Evolutionary conservation across 2,329 filamentous ascomycete genomes (phyloP), one percentile per base, ranked within the genome.

Genomic region (Penicillium thymicola): DNA sequence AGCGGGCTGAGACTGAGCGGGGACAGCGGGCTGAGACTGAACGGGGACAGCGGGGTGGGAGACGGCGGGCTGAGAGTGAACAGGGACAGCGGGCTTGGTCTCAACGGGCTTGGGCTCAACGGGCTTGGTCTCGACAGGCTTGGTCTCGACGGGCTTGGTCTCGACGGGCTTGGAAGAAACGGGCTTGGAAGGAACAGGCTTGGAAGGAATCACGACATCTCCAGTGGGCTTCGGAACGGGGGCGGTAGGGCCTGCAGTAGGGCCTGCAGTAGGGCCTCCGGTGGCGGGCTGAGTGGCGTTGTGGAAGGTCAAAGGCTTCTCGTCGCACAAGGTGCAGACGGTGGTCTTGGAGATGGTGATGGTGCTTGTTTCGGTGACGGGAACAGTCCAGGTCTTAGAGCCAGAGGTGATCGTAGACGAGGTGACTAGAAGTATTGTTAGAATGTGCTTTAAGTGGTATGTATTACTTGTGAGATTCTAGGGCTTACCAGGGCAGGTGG

Each of bases 401-500:
- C 70, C 71, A 59, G 66, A 65, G 59, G 68, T 70, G 58, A 70
- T 59, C 47, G 62, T 57, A 23, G 69, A 64, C 18, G 62, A 61
- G 54, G 69, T 67, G 51, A 72, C 70, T 68, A 25, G n/a, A 51
- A 50, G 32, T 2, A 25, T 23, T 23, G 44, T 62, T 51, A 62
- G 50, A 18, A 47, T 14, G 32, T 18, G 25, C 4, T 13, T 54
- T 16, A 21, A 34, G 34, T 25, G n/a, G 13, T 18, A n/a, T 18
- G 13, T 18, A n/a, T 25, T 11, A 30, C 38, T 54, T 48, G 52
- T 27, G 40, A 58, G n/a, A 28, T 21, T 21, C 0, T 50, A 44
- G 28, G 8, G 28, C 68, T 60, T 67, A 73, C 70, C 67, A 58
- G 72, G 70, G 65, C 65, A 69, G 48, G 61, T 62, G 38, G 72